Base-by-base conservation (phyloP, 1,139 yeast species). In the Scheffersomyces titani region DNA sequence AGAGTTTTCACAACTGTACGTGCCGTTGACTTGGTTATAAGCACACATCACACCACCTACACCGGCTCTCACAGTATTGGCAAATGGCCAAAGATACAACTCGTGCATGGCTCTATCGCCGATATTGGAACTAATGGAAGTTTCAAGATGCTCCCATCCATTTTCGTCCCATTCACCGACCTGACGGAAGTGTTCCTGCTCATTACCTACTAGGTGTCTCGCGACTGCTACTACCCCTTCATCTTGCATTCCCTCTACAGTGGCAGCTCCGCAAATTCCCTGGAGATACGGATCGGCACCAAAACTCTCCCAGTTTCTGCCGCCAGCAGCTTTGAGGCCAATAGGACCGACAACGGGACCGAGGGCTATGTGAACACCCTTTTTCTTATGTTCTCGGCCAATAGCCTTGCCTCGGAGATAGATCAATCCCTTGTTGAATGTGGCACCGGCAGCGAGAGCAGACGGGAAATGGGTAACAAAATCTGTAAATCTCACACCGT, bases 261-360 rank as follows among this genome's bases (percentile, higher is more conserved):
- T 81, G 6, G 79, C 78, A 6, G 82, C 82, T 9, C 86, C 87
- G 3, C 80, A 81, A 20, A 80, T 71, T 18, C 90, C 90, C 63
- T 84, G 86, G 53, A 86, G 71, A 60, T 84, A 85, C 0, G 90
- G 89, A 64, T 86, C 90, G 5, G 86, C 72, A 0, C 89, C 88
- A 70, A 85, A 86, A 45, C 87, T 80, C 69, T 86, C 90, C 88
- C 89, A 86, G 69, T 82, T 84, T 63, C 90, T 74, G 5, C 90
- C 90, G 7, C 87, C 89, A 49, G 81, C 82, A 3, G 89, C 89
- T 63, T 84, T 83, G 49, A 77, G 72, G 0, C 90, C 90, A 53
- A 85, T 76, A n/a, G 90, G 90, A 0, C 89, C 89, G 54, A 85
- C 74, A 3, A 82, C 78, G 16, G 91, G 91, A 3, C 89, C 90